phyloP scores from a whole-genome alignment of 192 early-diverging fungal genomes.

The Backusella tuberculispora region DNA sequence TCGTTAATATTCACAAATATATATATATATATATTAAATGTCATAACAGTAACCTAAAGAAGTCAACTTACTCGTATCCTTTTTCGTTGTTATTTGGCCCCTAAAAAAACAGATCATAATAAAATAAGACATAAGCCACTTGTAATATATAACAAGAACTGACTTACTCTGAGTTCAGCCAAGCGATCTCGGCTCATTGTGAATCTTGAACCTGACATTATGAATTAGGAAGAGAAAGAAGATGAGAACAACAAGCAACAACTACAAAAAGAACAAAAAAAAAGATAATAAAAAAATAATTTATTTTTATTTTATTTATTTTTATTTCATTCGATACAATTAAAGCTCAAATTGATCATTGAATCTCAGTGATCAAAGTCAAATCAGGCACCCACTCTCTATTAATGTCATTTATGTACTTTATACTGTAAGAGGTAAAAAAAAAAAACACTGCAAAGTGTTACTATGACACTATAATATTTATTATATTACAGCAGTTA shows the following conservation, averaged over 20 bases:
- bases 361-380: too few relatives aligned
- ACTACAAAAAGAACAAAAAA: conserved; percentile 13
- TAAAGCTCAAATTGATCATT: not conserved
- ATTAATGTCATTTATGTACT: too few relatives aligned
- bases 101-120: conserved; percentile 13
- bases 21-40: not conserved
- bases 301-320: conserved; percentile 10
- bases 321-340: conserved; percentile 6
- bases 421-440: too few relatives aligned
- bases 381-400: too few relatives aligned
- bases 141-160: not conserved
- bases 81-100: conserved; percentile 36
- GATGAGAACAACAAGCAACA: not conserved
- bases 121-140: too few relatives aligned
- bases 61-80: conserved; percentile 37
- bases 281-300: conserved; percentile 10
- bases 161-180: conserved; percentile 39
- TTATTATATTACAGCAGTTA: too few relatives aligned
- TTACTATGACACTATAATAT: too few relatives aligned
- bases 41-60: not conserved
- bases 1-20: not conserved
- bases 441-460: too few relatives aligned
- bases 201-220: conserved; percentile 41
- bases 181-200: conserved; percentile 46
- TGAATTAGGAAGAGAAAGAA: conserved; percentile 24